Conservation (phyloP, 768 basidiomycete species). For the Flagelloscypha sp. region DNA sequence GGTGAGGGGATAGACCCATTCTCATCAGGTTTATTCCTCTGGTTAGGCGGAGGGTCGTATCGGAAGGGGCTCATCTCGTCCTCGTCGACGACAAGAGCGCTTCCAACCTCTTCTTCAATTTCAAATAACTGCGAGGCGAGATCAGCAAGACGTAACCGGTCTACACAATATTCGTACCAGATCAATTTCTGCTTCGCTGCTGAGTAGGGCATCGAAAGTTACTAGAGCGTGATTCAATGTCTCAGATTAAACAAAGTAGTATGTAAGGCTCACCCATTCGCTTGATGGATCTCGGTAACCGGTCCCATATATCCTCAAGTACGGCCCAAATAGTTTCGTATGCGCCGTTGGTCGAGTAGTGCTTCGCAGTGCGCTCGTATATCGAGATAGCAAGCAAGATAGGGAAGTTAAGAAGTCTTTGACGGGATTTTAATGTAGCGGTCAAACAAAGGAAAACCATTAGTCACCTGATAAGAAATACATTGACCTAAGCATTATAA, state of each 20-base stretch:
- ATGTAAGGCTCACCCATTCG: conserved; percentile 63
- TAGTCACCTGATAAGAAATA: conserved; percentile 71
- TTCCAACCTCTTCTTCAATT: conserved; percentile 57
- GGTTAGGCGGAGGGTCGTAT: too few relatives aligned
- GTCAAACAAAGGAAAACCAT: conserved; percentile 1
- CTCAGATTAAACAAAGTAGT: too few relatives aligned
- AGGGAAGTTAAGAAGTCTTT: conserved; percentile 75
- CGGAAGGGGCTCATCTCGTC: conserved; percentile 15
- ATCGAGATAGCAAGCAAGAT: conserved; percentile 71
- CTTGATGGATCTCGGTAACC: conserved; percentile 67
- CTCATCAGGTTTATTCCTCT: too few relatives aligned
- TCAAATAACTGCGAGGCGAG: conserved; percentile 56
- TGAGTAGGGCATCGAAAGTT: conserved; percentile 72
- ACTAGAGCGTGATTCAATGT: too few relatives aligned
- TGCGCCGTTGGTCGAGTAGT: conserved; percentile 53
- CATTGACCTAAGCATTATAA: conserved; percentile 53
- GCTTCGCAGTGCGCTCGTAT: conserved; percentile 82
- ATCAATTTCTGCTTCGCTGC: conserved; percentile 65
- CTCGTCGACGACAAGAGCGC: conserved; percentile 48
- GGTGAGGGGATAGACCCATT: too few relatives aligned
- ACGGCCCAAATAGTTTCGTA: conserved; percentile 64
- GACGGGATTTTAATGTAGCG: conserved; percentile 1
- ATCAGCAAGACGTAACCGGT: not conserved
- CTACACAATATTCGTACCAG: conserved; percentile 40
- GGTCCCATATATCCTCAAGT: conserved; percentile 64